Evolutionary conservation across 2,329 filamentous ascomycete genomes (phyloP).

Genomic region (Pseudogymnoascus sp.): DNA sequence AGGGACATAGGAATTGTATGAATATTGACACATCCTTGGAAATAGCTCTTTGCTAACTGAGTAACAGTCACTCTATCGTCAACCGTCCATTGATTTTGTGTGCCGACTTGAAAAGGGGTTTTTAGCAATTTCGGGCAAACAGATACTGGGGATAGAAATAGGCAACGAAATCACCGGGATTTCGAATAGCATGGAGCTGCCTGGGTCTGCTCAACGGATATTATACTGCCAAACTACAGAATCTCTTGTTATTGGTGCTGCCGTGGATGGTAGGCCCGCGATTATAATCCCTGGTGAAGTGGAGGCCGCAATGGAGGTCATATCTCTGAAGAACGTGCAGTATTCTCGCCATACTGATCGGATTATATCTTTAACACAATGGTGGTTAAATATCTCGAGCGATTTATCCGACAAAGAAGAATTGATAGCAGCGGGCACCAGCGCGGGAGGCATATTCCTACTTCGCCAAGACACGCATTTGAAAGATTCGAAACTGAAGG

Average conservation of each 20-base stretch:
- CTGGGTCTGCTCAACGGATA: conserved; percentile 29
- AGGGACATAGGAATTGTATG: background rate
- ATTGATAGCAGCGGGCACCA: background rate
- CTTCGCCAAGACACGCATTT: conserved; percentile 2
- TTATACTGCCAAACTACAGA: conserved; percentile 48
- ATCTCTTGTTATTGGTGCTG: conserved; percentile 46
- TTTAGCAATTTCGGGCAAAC: background rate
- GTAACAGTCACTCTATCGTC: background rate
- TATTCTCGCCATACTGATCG: background rate
- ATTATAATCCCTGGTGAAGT: conserved; percentile 43
- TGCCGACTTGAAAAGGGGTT: background rate
- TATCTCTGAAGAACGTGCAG: background rate
- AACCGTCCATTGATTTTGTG: background rate
- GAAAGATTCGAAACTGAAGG: background rate
- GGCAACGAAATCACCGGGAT: background rate
- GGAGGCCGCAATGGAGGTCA: background rate
- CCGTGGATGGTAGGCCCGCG: conserved; percentile 37
- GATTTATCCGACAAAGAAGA: background rate
- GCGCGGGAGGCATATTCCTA: background rate
- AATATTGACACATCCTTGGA: background rate
- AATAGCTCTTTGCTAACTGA: background rate
- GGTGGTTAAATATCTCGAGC: background rate
- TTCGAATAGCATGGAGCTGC: background rate
- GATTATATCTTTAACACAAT: conserved; percentile 3
- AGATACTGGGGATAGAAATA: background rate